Evolutionary conservation across 345 rosid species (phyloP), one percentile per base, ranked within the genome.

Genomic region (Brassica nigra): DNA sequence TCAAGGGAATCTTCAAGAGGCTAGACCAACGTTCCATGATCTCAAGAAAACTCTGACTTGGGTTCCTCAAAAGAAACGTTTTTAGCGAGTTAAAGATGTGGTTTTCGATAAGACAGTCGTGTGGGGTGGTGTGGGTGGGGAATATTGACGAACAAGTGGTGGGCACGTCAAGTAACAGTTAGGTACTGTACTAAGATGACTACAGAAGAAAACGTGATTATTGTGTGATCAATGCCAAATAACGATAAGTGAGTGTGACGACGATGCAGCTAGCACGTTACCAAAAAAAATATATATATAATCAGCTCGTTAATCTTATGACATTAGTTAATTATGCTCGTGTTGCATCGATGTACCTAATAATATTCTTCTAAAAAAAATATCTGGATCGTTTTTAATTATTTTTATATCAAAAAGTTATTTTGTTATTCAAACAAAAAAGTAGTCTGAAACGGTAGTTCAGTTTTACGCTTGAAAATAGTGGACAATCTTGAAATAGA

Each of bases 11-110:
- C 88, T 85, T 94, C 71, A 92, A 71, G 69, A 87, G 70, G 34
- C 87, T 85, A 3, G 84, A 78, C 97, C 92, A 94, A 1, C 88
- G 90, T 5, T 85, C 93, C 97, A 91, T 92, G 39, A 28, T 66
- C 37, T 66, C 37, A 34, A 29, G 59, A 6, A 31, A 79, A 57
- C 4, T 47, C 65, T 54, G 58, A 62, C 61, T 66, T 78, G 2
- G 52, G 15, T 64, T 10, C 44, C 1, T 33, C 7, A 4, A 66
- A 20, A 36, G 58, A 59, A 16, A 58, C 68, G 66, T 70, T 63
- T 75, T 55, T 3, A 1, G 4, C 30, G 28, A 33, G 67, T 18
- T 71, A 28, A 47, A 71, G 23, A 36, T 27, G 71, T 16, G 42
- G 70, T 49, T 37, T 67, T 37, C 27, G 57, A 67, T 23, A 58